Conservation (phyloP, 768 basidiomycete species). For the Suillus plorans region DNA sequence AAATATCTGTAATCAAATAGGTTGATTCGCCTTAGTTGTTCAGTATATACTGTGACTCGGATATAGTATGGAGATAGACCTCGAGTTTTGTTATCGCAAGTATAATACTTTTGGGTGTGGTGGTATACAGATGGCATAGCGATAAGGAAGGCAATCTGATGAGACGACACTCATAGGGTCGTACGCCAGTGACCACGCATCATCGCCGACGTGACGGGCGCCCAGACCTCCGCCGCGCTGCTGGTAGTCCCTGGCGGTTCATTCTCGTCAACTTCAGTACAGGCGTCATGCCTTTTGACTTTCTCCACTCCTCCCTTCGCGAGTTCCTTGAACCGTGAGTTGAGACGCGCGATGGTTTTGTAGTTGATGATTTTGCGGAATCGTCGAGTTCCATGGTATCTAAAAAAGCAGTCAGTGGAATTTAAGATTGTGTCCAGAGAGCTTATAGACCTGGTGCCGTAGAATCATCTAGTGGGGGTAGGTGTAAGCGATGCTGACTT, state of each 20-base stretch:
- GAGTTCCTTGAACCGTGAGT: constrained; percentile 81
- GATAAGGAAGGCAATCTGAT: neutral
- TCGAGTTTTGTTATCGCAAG: neutral
- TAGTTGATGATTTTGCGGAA: constrained; percentile 24
- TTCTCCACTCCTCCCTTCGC: constrained; percentile 79
- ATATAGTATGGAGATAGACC: neutral
- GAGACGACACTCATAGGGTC: neutral
- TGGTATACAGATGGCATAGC: constrained; percentile 1
- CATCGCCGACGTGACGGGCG: constrained; percentile 70
- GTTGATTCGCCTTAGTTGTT: neutral
- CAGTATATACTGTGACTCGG: neutral
- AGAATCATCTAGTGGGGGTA: constrained; percentile 16
- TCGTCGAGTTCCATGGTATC: constrained; percentile 59
- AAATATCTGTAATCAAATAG: neutral
- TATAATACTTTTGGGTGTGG: neutral
- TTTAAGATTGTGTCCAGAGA: constrained; percentile 8
- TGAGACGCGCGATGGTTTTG: constrained; percentile 49
- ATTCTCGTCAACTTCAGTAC: constrained; percentile 50
- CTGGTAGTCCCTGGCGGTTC: constrained; percentile 66
- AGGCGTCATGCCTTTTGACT: constrained; percentile 69
- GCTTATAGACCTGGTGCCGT: constrained; percentile 19
- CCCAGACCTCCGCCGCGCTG: constrained; percentile 65
- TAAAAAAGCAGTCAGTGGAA: constrained; percentile 12
- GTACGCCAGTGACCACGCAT: constrained; percentile 15
- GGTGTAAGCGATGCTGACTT: neutral